These are phyloP conservation scores for Adiantum capillusveneris DNA, from an alignment of 75 land plant genomes.

Conservation along the genomic window DNA sequence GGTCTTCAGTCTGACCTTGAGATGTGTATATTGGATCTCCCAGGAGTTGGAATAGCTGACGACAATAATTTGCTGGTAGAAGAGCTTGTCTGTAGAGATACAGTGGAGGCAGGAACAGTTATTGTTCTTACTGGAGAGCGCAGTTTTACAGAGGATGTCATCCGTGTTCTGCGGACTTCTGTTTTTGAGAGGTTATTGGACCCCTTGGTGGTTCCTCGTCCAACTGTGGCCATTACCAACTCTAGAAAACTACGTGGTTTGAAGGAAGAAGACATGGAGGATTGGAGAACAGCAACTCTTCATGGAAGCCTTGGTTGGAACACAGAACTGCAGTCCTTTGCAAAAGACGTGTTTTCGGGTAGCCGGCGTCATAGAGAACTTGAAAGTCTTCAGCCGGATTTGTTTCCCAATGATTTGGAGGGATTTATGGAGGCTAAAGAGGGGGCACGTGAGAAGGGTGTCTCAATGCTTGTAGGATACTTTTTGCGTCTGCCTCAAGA, in stretches of 20 bases:
- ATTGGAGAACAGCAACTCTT: too few relatives aligned
- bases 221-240: slow-evolving; percentile 3
- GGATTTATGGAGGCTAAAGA: neutral
- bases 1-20: neutral
- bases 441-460: neutral
- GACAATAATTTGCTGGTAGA: slow-evolving; percentile 4
- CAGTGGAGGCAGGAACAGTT: neutral
- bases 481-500: slow-evolving; percentile 2
- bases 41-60: neutral
- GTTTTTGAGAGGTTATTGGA: neutral
- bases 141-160: slow-evolving; percentile 3
- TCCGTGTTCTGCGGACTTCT: neutral
- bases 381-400: too few relatives aligned
- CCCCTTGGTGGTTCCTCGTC: neutral
- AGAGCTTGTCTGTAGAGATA: slow-evolving; percentile 1
- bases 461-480: neutral
- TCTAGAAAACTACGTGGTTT: too few relatives aligned
- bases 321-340: too few relatives aligned
- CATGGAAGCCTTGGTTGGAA: too few relatives aligned
- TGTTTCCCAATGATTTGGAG: too few relatives aligned
- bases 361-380: too few relatives aligned
- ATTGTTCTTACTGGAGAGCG: slow-evolving; percentile 6
- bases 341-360: too few relatives aligned
- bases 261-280: too few relatives aligned
- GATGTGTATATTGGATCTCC: neutral